Evolutionary conservation across 2,329 filamentous ascomycete genomes (phyloP).

Genomic region (Penicillium sp.): DNA sequence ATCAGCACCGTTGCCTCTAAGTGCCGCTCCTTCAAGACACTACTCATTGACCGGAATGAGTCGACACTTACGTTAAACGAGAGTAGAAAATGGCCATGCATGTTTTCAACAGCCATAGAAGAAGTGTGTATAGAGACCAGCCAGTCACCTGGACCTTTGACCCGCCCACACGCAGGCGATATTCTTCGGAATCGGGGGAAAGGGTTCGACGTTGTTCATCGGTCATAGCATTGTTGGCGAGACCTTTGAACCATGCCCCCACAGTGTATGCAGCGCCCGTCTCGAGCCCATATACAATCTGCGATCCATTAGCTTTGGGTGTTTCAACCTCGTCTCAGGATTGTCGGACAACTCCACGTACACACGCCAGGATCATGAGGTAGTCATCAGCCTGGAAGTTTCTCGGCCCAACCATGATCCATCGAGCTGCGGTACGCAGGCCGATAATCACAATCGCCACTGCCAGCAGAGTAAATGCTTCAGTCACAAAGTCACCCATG

Average conservation of each 20-base stretch:
- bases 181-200: slow-evolving; percentile 43
- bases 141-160: slow-evolving; percentile 50
- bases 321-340: no score
- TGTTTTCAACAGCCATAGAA: slow-evolving; percentile 50
- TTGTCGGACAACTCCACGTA: slow-evolving; percentile 26
- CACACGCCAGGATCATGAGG: slow-evolving; percentile 51
- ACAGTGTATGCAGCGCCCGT: slow-evolving; percentile 47
- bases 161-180: slow-evolving; percentile 45
- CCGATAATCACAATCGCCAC: slow-evolving; percentile 47
- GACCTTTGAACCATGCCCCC: slow-evolving; percentile 44
- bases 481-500: slow-evolving; percentile 35
- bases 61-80: slow-evolving; percentile 42
- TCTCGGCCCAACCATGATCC: slow-evolving; percentile 43
- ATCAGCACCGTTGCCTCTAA: not conserved
- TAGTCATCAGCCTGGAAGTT: slow-evolving; percentile 56
- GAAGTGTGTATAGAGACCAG: slow-evolving; percentile 49
- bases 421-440: slow-evolving; percentile 48
- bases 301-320: no score
- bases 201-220: slow-evolving; percentile 44
- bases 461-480: slow-evolving; percentile 48
- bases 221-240: slow-evolving; percentile 56
- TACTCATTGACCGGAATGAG: not conserved
- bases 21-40: not conserved
- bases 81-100: slow-evolving; percentile 54
- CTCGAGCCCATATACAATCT: slow-evolving; percentile 50